phyloP scores from a whole-genome alignment of 805 yeast species.

The Gaillardinia entomophila region DNA sequence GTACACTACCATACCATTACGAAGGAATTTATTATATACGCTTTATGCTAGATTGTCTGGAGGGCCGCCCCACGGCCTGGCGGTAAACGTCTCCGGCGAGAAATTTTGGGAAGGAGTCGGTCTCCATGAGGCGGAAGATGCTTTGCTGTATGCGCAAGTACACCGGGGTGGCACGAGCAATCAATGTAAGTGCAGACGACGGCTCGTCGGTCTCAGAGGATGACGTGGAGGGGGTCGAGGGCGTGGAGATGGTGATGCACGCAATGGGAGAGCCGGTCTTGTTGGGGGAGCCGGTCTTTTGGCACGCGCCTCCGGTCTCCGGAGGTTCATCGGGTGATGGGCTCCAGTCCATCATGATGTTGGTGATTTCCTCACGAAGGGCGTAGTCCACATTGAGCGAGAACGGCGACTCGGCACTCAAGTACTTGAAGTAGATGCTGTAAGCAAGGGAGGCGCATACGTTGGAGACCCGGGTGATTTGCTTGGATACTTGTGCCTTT shows the following conservation, averaged over 20 bases:
- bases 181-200: too few relatives aligned
- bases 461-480: slow-evolving; percentile 28
- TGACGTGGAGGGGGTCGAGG: slow-evolving; percentile 15
- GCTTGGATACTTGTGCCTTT: slow-evolving; percentile 3
- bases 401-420: slow-evolving; percentile 61
- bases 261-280: slow-evolving; percentile 6
- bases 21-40: too few relatives aligned
- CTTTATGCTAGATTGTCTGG: too few relatives aligned
- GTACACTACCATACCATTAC: too few relatives aligned
- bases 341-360: slow-evolving; percentile 22
- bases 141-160: too few relatives aligned
- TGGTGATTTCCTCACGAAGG: slow-evolving; percentile 39
- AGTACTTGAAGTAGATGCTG: slow-evolving; percentile 58
- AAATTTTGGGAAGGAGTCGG: slow-evolving; percentile 71
- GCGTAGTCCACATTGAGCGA: slow-evolving; percentile 63
- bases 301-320: background rate
- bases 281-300: background rate
- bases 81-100: slow-evolving; percentile 23
- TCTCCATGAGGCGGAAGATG: slow-evolving; percentile 58
- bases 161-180: too few relatives aligned
- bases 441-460: slow-evolving; percentile 59
- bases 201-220: too few relatives aligned
- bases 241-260: background rate
- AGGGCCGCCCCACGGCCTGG: slow-evolving; percentile 8
- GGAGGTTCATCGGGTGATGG: slow-evolving; percentile 1